Base-by-base conservation (phyloP, 495 filamentous ascomycete species). In the Penicillium macrosclerotiorum region DNA sequence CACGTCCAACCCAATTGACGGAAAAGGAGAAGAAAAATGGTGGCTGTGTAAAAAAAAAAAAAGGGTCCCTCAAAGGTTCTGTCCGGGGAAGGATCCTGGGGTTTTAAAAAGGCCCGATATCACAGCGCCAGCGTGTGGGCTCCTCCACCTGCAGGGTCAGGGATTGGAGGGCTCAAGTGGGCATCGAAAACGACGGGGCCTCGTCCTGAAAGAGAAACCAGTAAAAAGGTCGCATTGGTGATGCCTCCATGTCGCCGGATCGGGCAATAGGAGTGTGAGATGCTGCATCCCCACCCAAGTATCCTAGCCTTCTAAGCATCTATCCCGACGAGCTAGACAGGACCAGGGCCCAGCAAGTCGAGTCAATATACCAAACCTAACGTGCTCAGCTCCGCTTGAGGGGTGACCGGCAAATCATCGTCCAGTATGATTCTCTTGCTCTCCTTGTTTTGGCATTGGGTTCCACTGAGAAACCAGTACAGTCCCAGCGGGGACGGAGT, bases 161-260 rank as follows among this genome's bases (percentile, higher is more conserved):
- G 26, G 35, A 22, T 36, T 36, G 8, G 32, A n/a, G n/a, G n/a
- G 4, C 13, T 11, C 23, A 34, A 35, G 42, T 20, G 34, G 26
- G 43, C 9, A 47, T 46, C 17, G 33, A 46, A 39, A 51, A 20
- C 38, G 40, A 51, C 20, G 25, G 13, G 23, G 30, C 2, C 25
- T 17, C 18, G 27, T 29, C 37, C 38, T 32, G 35, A 48, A 44
- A 32, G 17, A 45, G 40, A 24, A 42, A 11, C 17, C 26, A 14
- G 22, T 24, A 31, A 23, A 39, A 55, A 42, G 45, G 55, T 55
- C 26, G 23, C 48, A 62, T 55, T 49, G 27, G 36, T 24, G 37
- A 35, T 45, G 41, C 33, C 42, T 47, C 45, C 18, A 46, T 24
- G 24, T 39, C 29, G 31, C 52, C 52, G 49, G 57, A 60, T 60